Evolutionary conservation across 1,139 yeast genomes (phyloP).

Genomic region (Kurtzmaniella quercitrusa): DNA sequence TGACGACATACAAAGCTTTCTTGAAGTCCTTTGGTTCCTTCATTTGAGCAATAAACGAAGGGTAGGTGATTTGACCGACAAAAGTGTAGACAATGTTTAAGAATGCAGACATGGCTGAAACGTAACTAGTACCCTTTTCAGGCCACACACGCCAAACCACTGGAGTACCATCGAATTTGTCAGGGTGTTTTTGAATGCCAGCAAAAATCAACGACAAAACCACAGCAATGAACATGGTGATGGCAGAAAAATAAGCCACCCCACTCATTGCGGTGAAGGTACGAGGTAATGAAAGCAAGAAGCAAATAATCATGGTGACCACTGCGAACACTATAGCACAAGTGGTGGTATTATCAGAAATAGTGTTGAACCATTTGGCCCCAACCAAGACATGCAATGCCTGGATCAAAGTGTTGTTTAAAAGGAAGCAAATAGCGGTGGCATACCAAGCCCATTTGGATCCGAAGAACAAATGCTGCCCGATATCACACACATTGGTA

Average conservation of each 20-base stretch:
- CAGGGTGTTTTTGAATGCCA: constrained; percentile 49
- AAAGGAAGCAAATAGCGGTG: constrained; percentile 50
- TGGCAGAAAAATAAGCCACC: constrained; percentile 50
- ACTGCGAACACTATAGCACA: constrained; percentile 52
- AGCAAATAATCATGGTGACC: constrained; percentile 44
- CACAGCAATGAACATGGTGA: constrained; percentile 55
- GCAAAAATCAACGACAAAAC: constrained; percentile 50
- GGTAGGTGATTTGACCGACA: constrained; percentile 61
- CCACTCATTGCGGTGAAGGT: constrained; percentile 50
- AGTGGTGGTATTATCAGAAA: constrained; percentile 42
- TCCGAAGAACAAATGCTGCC: constrained; percentile 53
- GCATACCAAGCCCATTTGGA: constrained; percentile 52
- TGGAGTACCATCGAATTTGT: constrained; percentile 24
- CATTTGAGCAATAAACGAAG: constrained; percentile 61
- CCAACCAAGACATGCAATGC: constrained; percentile 58
- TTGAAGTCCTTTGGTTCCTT: constrained; percentile 52
- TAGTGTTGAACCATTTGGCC: constrained; percentile 55
- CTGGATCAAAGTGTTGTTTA: constrained; percentile 54
- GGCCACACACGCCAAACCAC: constrained; percentile 48
- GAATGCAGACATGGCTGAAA: constrained; percentile 52
- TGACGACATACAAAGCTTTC: constrained; percentile 51
- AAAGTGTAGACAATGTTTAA: constrained; percentile 59
- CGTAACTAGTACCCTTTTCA: constrained; percentile 45
- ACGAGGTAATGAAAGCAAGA: constrained; percentile 49
- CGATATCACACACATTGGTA: constrained; percentile 55